A percentile compares a stretch with the other conserved stretches of the same genome.
Conservation (phyloP, 768 basidiomycete species). For the Imleria badia region DNA sequence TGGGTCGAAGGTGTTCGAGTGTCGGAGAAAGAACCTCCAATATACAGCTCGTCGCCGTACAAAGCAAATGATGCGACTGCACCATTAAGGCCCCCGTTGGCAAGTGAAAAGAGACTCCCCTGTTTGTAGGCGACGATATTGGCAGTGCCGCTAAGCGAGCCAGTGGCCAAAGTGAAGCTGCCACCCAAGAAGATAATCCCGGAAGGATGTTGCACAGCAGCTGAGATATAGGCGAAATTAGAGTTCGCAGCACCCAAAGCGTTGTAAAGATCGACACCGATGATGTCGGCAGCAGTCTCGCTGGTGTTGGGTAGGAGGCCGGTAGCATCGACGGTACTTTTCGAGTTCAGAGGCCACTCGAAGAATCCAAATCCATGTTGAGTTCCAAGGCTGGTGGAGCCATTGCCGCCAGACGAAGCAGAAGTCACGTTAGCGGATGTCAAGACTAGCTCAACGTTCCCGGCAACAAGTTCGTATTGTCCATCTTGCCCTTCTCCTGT, state of each 20-base stretch:
- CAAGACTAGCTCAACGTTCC: constrained; percentile 77
- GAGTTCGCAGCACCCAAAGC: constrained; percentile 52
- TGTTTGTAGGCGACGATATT: constrained; percentile 76
- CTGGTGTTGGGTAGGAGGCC: constrained; percentile 63
- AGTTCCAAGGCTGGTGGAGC: constrained; percentile 33
- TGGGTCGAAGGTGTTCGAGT: constrained; percentile 54
- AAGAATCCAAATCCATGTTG: constrained; percentile 78
- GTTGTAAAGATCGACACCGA: constrained; percentile 61
- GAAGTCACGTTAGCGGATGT: constrained; percentile 54
- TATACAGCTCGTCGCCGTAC: constrained; percentile 63
- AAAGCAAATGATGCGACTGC: constrained; percentile 67
- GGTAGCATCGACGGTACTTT: constrained; percentile 54
- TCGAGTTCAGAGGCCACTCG: constrained; percentile 72
- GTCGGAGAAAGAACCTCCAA: constrained; percentile 87
- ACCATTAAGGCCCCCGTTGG: constrained; percentile 77
- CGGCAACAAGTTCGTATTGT: constrained; percentile 82
- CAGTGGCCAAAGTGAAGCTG: constrained; percentile 61
- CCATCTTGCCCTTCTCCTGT: constrained; percentile 60
- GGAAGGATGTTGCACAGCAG: constrained; percentile 65
- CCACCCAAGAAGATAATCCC: constrained; percentile 75
- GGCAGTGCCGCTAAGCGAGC: constrained; percentile 51
- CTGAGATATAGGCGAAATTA: constrained; percentile 42
- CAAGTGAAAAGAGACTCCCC: constrained; percentile 51
- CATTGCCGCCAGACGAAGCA: constrained; percentile 29
- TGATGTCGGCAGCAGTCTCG: constrained; percentile 62